phyloP scores from a whole-genome alignment of 2,329 filamentous ascomycete species.

The Fusarium tricinctum region DNA sequence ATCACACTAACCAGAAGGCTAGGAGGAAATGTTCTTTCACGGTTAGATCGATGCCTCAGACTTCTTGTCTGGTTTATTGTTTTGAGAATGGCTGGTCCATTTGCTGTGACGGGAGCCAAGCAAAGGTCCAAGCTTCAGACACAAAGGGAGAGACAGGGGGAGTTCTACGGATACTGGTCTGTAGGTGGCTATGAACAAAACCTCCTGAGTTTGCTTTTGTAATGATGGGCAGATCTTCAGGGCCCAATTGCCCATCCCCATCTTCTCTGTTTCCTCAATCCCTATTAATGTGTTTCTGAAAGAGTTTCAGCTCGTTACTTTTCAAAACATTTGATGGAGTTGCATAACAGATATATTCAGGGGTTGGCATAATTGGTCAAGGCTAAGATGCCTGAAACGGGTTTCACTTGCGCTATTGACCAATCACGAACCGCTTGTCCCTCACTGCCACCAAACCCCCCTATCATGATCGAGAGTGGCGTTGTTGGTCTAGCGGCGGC shows the following conservation, averaged over 20 bases:
- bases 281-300: constrained; percentile 27
- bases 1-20: constrained; percentile 17
- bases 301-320: constrained; percentile 34
- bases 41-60: constrained; percentile 25
- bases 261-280: constrained; percentile 31
- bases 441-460: constrained; percentile 33
- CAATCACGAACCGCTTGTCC: constrained; percentile 33
- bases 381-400: constrained; percentile 48
- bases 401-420: constrained; percentile 36
- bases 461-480: constrained; percentile 30
- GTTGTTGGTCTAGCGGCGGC: constrained; percentile 24
- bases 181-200: constrained; percentile 9
- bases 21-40: constrained; percentile 10
- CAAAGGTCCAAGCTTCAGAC: constrained; percentile 36
- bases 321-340: constrained; percentile 27
- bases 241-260: constrained; percentile 28
- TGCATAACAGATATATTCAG: constrained; percentile 31
- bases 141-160: constrained; percentile 35
- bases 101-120: constrained; percentile 14
- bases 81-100: constrained; percentile 43
- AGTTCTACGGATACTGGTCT: not conserved
- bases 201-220: constrained; percentile 1
- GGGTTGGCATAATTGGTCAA: constrained; percentile 26
- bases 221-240: constrained; percentile 35
- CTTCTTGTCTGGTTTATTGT: constrained; percentile 28